phyloP scores from a whole-genome alignment of 805 yeast genomes.

The Saturnispora saitoi region DNA sequence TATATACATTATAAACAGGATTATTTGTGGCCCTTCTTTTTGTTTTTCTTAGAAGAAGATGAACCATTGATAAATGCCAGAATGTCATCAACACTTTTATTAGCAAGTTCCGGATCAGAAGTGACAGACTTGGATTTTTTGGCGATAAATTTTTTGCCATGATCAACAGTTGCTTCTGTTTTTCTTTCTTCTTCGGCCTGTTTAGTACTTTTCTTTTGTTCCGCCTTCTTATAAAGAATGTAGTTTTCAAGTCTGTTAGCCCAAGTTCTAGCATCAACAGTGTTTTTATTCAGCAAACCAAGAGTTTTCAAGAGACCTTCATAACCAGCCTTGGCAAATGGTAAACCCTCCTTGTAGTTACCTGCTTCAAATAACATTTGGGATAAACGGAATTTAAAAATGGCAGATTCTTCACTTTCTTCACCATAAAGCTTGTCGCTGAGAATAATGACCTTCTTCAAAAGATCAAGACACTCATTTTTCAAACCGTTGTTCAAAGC shows the following conservation, averaged over 20 bases:
- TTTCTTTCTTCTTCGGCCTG: constrained; percentile 20
- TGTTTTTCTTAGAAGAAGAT: constrained; percentile 25
- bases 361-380: constrained; percentile 46
- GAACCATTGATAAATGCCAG: constrained; percentile 62
- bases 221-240: constrained; percentile 26
- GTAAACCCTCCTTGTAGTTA: constrained; percentile 48
- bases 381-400: constrained; percentile 60
- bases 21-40: constrained; percentile 19
- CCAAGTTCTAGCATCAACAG: constrained; percentile 64
- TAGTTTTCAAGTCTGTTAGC: constrained; percentile 45
- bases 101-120: constrained; percentile 48
- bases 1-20: constrained; percentile 7
- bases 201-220: constrained; percentile 17
- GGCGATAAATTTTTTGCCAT: constrained; percentile 20
- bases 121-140: constrained; percentile 28
- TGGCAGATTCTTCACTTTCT: constrained; percentile 52
- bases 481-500: constrained; percentile 45
- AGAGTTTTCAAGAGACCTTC: constrained; percentile 45
- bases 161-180: constrained; percentile 13
- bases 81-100: constrained; percentile 63
- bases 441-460: constrained; percentile 43
- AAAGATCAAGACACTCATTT: constrained; percentile 43
- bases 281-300: constrained; percentile 60
- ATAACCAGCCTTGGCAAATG: constrained; percentile 47
- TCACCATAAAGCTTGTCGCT: constrained; percentile 47